Conservation (phyloP, 2,329 filamentous ascomycete species). For the Curvularia spicifera region DNA sequence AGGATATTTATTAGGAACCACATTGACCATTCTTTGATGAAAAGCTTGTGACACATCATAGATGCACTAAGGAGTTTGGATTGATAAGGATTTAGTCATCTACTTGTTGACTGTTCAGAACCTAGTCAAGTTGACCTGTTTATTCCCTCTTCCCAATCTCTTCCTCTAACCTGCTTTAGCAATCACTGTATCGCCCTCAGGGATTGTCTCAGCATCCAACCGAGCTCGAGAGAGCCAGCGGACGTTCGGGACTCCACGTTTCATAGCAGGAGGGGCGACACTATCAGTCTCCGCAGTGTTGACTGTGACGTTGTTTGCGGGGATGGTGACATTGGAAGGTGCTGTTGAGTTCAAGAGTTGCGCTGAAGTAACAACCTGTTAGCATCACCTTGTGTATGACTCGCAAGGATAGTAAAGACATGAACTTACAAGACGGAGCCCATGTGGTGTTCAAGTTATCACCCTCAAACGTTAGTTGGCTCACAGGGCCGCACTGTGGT, state of each 20-base stretch:
- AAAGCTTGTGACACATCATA: not conserved
- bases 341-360: not conserved
- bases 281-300: no score
- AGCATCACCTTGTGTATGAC: not conserved
- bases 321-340: not conserved
- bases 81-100: not conserved
- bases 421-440: not conserved
- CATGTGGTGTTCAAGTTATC: not conserved
- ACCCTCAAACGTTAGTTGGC: not conserved
- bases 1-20: not conserved
- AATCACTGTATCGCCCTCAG: not conserved
- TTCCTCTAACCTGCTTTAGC: not conserved
- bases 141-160: not conserved
- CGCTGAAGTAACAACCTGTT: not conserved
- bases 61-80: not conserved
- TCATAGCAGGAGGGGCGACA: not conserved
- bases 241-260: not conserved
- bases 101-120: not conserved
- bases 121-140: not conserved
- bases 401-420: not conserved
- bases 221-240: not conserved
- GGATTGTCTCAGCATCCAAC: not conserved
- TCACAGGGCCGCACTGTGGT: not conserved
- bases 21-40: not conserved
- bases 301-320: not conserved